A percentile compares a stretch with the other conserved stretches of the same genome.
phyloP scores from a whole-genome alignment of 2,329 filamentous ascomycete species.

The Alternaria viburni region DNA sequence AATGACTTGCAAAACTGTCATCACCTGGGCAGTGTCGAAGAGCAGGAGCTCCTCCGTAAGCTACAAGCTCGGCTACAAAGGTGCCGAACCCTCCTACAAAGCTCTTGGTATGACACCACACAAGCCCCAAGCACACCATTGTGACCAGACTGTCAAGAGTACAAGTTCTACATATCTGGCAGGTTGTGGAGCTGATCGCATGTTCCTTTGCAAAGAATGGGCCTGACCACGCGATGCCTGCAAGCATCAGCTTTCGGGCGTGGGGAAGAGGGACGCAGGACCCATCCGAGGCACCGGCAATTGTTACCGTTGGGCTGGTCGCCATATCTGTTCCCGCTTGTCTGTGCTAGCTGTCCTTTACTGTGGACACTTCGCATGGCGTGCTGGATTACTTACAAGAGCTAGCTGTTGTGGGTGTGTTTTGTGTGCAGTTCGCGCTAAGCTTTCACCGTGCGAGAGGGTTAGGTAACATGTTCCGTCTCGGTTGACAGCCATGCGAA shows the following conservation, averaged over 20 bases:
- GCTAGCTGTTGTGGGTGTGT: not conserved
- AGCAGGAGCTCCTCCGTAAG: not conserved
- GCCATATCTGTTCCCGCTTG: not conserved
- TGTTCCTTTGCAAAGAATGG: not conserved
- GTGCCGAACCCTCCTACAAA: not conserved
- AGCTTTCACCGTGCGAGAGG: conserved; percentile 11
- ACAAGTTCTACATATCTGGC: not conserved
- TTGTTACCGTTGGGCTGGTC: conserved; percentile 9
- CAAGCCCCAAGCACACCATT: not conserved
- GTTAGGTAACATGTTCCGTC: not conserved
- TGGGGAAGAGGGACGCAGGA: conserved; percentile 16
- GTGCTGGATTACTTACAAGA: not conserved
- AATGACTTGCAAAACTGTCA: not conserved
- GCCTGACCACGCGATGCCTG: conserved; percentile 13
- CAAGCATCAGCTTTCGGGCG: conserved; percentile 15
- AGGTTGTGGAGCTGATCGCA: not conserved
- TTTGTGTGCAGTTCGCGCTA: conserved; percentile 4
- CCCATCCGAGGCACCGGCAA: conserved; percentile 21
- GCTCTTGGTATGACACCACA: conserved; percentile 6
- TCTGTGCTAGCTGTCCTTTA: not conserved
- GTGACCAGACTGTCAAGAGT: not conserved
- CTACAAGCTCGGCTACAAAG: not conserved
- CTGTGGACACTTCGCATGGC: not conserved
- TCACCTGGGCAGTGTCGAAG: not conserved
- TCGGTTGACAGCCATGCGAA: not conserved